These are phyloP conservation scores for Paraleonurus japonicus DNA, from an alignment of 257 asterid species.

Conservation along the genomic window DNA sequence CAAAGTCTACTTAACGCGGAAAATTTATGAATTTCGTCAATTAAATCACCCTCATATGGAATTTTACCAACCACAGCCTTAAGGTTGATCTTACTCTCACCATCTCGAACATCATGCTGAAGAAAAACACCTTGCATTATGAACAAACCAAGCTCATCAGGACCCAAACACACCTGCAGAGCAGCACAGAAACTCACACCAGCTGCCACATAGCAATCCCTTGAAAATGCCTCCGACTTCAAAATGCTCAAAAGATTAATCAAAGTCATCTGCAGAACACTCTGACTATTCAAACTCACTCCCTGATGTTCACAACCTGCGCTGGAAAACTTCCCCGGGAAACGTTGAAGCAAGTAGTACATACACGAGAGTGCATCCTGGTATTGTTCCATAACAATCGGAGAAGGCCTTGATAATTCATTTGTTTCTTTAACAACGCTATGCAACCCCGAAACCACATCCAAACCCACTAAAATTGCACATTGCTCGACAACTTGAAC, in stretches of 20 bases:
- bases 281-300: conserved; percentile 9
- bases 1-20: conserved; percentile 77
- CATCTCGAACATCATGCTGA: conserved; percentile 41
- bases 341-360: conserved; percentile 90
- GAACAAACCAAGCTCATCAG: conserved; percentile 64
- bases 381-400: conserved; percentile 91
- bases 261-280: conserved; percentile 52
- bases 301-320: conserved; percentile 20
- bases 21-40: conserved; percentile 52
- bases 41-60: conserved; percentile 55
- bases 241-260: conserved; percentile 55
- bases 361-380: conserved; percentile 95
- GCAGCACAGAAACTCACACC: conserved; percentile 90
- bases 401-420: conserved; percentile 79
- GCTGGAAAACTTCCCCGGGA: conserved; percentile 52
- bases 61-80: conserved; percentile 38
- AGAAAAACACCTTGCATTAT: conserved; percentile 67
- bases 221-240: conserved; percentile 67
- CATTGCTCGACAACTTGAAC: conserved; percentile 78
- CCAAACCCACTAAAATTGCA: conserved; percentile 67
- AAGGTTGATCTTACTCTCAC: conserved; percentile 30
- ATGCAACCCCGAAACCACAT: conserved; percentile 67
- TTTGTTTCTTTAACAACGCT: conserved; percentile 54
- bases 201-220: conserved; percentile 96
- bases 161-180: conserved; percentile 69